Base-by-base conservation (phyloP, 306 rosid species). In the Trifolium fragiferum region DNA sequence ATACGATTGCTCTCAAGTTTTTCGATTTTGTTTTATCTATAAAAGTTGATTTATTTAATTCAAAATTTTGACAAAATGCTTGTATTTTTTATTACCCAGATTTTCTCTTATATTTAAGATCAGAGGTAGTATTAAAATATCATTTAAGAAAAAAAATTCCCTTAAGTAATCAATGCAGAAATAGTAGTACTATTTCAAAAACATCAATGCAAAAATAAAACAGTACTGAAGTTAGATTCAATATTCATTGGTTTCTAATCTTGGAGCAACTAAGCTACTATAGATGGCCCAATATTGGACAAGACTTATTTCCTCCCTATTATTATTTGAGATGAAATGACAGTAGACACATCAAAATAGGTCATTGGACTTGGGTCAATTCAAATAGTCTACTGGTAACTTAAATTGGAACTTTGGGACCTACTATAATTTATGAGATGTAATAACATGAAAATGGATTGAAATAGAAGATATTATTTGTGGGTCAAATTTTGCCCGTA, bases 361-460 rank as follows among this genome's bases (percentile, higher is more conserved):
- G 72, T 73, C 70, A 79, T 75, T 81, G 84, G 70, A 78, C 75
- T 19, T 38, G 70, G 72, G 86, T 84, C 79, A 86, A 75, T 74
- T 70, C 67, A 68, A 76, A 44, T 74, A 79, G 81, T 70, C 75
- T 54, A 80, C 75, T 66, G 64, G 81, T 51, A 75, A 83, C 72
- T 77, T 81, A 85, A 87, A 86, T 57, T 76, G 85, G 70, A 37
- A 78, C 64, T 41, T 64, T 2, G 69, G 90, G 88, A 55, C 97
- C 92, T 74, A 89, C 92, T 61, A n/a, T 61, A n/a, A 78, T 78
- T 85, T 75, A 76, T 82, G 82, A 74, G 84, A 59, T 73, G 76
- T 72, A 37, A 37, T 44, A 78, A 77, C 32, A 46, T 20, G 64
- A 37, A 62, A 72, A 75, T 47, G 70, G 82, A 84, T 80, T 71